phyloP scores from a whole-genome alignment of 768 basidiomycete species.

The Lentinula lateritia region DNA sequence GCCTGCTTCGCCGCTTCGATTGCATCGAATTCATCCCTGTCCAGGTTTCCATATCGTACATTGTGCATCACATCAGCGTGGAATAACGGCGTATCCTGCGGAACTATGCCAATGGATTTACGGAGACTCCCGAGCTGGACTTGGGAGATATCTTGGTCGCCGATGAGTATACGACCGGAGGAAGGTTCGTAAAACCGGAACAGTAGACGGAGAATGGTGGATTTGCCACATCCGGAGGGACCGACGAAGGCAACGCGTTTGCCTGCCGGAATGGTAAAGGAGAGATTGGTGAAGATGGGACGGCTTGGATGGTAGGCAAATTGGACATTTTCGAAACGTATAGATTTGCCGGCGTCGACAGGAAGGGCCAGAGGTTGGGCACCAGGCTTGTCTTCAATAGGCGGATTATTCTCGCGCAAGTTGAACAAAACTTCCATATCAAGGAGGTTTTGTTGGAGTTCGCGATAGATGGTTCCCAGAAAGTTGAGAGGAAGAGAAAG shows the following conservation, averaged over 20 bases:
- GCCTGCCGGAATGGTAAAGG: constrained; percentile 90
- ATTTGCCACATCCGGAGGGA: constrained; percentile 96
- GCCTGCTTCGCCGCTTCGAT: constrained; percentile 78
- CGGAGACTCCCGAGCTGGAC: constrained; percentile 72
- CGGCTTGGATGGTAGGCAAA: constrained; percentile 92
- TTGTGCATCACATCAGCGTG: constrained; percentile 96
- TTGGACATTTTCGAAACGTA: constrained; percentile 86
- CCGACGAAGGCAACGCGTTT: constrained; percentile 98
- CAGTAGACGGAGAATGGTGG: constrained; percentile 89
- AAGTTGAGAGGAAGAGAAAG: constrained; percentile 95
- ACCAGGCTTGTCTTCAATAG: constrained; percentile 62
- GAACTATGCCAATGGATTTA: constrained; percentile 82
- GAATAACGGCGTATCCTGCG: constrained; percentile 97
- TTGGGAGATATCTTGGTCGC: constrained; percentile 79
- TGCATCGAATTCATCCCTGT: constrained; percentile 88
- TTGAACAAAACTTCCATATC: constrained; percentile 98
- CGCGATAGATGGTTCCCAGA: constrained; percentile 94
- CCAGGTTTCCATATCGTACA: constrained; percentile 84
- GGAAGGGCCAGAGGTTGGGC: constrained; percentile 63
- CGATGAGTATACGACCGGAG: constrained; percentile 76
- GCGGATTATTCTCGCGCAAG: constrained; percentile 74
- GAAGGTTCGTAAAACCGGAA: constrained; percentile 92
- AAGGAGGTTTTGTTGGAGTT: constrained; percentile 90
- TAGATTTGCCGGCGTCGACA: constrained; percentile 61
- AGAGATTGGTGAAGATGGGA: constrained; percentile 83